Conservation (phyloP, 768 basidiomycete genomes). For the Agrocybe pediades region DNA sequence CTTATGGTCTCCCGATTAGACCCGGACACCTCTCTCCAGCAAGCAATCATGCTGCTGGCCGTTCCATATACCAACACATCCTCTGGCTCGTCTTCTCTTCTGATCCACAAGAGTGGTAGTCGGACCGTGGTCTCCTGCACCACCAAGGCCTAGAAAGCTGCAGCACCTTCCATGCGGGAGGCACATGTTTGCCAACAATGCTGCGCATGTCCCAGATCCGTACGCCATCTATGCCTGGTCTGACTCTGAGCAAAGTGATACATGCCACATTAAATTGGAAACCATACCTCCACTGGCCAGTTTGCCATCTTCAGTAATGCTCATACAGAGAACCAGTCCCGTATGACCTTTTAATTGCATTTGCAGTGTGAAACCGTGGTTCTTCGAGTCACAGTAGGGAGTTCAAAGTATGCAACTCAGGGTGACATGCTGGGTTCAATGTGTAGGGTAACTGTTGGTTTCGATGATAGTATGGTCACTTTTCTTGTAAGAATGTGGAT, state of each 20-base stretch:
- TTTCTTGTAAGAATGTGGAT: too few relatives aligned
- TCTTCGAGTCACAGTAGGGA: neutral
- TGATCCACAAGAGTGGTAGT: neutral
- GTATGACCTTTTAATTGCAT: neutral
- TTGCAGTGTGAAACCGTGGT: neutral
- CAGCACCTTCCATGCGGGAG: neutral
- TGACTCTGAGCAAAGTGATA: neutral
- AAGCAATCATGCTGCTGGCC: neutral
- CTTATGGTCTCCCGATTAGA: neutral
- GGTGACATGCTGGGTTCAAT: too few relatives aligned
- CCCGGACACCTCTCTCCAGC: neutral
- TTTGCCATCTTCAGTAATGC: slow-evolving; percentile 2
- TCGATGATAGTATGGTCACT: too few relatives aligned
- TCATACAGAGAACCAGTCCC: slow-evolving; percentile 1
- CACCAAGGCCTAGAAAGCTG: neutral
- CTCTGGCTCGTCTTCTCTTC: neutral
- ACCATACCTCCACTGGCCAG: slow-evolving; percentile 1
- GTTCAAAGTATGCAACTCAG: neutral
- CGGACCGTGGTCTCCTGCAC: neutral
- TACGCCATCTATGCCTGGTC: neutral
- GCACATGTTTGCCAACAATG: neutral
- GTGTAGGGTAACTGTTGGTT: neutral
- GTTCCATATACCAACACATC: neutral
- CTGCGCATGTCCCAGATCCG: neutral
- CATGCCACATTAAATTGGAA: neutral